Conservation (phyloP, 208 protist species). For the Endotrypanum monterogeii region DNA sequence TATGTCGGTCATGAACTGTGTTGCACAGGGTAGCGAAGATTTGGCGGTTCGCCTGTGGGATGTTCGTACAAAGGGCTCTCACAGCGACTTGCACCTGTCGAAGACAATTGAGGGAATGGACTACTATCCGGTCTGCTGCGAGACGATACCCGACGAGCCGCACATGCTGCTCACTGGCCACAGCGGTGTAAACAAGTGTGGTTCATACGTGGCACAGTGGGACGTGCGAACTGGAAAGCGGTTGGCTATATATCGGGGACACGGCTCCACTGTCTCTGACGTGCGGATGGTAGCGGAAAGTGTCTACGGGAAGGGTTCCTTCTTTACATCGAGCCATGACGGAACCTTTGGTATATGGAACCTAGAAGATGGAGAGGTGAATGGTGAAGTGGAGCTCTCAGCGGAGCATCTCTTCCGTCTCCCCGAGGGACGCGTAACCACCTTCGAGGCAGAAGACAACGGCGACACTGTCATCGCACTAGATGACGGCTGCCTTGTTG, state of each 20-base stretch:
- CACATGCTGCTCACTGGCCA: constrained; percentile 66
- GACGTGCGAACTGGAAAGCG: constrained; percentile 63
- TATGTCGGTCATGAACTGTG: constrained; percentile 55
- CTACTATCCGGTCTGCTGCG: constrained; percentile 68
- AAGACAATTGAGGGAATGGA: constrained; percentile 59
- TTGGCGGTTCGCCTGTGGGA: constrained; percentile 74
- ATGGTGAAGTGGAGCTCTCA: constrained; percentile 36
- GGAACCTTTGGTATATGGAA: constrained; percentile 53
- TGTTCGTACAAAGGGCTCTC: constrained; percentile 42
- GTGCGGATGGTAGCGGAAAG: constrained; percentile 33
- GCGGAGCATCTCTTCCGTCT: constrained; percentile 32
- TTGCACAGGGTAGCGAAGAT: constrained; percentile 75
- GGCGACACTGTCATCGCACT: constrained; percentile 52
- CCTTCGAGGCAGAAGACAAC: constrained; percentile 46
- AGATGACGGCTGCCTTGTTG: constrained; percentile 42
- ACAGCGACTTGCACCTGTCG: constrained; percentile 41
- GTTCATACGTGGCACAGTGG: constrained; percentile 67
- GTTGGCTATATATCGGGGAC: constrained; percentile 49
- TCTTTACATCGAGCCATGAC: constrained; percentile 65
- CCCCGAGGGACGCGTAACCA: constrained; percentile 57
- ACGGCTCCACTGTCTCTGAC: constrained; percentile 47
- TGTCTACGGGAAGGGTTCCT: constrained; percentile 35
- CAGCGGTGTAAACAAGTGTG: constrained; percentile 70
- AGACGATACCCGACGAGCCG: constrained; percentile 30
- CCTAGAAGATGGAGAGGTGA: constrained; percentile 23